These are phyloP conservation scores for Begonia fuchsioides DNA, from an alignment of 306 rosid species.

Conservation along the genomic window DNA sequence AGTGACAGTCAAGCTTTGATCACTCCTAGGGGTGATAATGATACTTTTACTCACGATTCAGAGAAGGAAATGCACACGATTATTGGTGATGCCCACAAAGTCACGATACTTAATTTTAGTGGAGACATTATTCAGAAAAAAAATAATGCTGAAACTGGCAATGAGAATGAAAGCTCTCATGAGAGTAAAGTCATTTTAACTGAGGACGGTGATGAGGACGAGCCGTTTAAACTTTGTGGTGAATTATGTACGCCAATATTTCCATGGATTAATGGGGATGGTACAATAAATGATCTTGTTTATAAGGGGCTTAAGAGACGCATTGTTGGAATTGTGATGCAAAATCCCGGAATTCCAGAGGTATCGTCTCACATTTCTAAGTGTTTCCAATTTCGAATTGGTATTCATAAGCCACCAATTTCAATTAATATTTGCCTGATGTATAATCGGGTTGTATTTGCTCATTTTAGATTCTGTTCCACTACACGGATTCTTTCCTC, in stretches of 20 bases:
- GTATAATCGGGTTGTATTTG: too few relatives aligned
- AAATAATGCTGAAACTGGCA: slow-evolving; percentile 22
- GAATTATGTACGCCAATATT: slow-evolving; percentile 54
- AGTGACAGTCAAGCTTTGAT: slow-evolving; percentile 11
- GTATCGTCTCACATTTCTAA: slow-evolving; percentile 14
- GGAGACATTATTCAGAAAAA: slow-evolving; percentile 18
- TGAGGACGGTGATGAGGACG: slow-evolving; percentile 17
- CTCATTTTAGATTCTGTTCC: too few relatives aligned
- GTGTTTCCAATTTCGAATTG: too few relatives aligned
- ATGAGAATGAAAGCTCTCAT: slow-evolving; percentile 16
- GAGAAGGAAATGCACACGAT: slow-evolving; percentile 17
- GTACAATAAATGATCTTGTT: slow-evolving; percentile 52
- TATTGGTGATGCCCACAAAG: slow-evolving; percentile 44
- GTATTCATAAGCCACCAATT: too few relatives aligned
- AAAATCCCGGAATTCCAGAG: slow-evolving; percentile 87
- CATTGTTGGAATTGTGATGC: slow-evolving; percentile 88
- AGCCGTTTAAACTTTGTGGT: slow-evolving; percentile 23
- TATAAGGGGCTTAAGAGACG: slow-evolving; percentile 68
- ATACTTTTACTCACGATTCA: slow-evolving; percentile 13
- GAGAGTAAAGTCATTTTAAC: slow-evolving; percentile 19
- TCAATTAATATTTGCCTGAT: too few relatives aligned
- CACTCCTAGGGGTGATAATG: slow-evolving; percentile 11
- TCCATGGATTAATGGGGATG: slow-evolving; percentile 97
- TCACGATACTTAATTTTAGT: slow-evolving; percentile 73
- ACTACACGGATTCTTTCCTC: too few relatives aligned